These are phyloP conservation scores for Ormosia emarginata DNA, from an alignment of 306 rosid genomes.

Conservation along the genomic window DNA sequence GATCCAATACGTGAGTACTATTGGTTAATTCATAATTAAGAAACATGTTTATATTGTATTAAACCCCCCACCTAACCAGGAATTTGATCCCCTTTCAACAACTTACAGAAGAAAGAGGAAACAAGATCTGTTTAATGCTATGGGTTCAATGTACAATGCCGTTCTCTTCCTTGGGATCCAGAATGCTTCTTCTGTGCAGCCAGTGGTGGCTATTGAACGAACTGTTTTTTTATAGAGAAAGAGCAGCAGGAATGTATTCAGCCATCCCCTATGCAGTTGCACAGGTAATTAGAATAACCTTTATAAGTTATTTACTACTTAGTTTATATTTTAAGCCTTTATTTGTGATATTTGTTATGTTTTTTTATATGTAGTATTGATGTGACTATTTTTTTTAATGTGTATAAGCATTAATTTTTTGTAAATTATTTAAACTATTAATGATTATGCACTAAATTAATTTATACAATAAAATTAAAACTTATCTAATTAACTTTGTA, in stretches of 20 bases:
- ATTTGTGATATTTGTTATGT: too few species aligned
- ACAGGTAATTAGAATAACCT: slow-evolving; percentile 31
- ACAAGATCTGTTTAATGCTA: slow-evolving; percentile 56
- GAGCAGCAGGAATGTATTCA: slow-evolving; percentile 79
- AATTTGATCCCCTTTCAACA: not conserved
- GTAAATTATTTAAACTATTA: too few species aligned
- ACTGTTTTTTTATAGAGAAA: slow-evolving; percentile 73
- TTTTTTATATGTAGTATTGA: too few species aligned
- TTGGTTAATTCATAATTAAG: not conserved
- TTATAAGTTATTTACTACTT: not conserved
- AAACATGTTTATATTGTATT: not conserved
- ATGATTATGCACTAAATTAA: too few species aligned
- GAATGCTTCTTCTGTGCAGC: slow-evolving; percentile 63
- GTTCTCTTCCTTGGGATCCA: slow-evolving; percentile 61
- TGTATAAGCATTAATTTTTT: too few species aligned
- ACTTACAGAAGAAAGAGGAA: slow-evolving; percentile 37
- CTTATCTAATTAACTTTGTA: too few species aligned
- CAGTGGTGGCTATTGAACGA: slow-evolving; percentile 67
- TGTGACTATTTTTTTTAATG: too few species aligned
- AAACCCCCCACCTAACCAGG: not conserved
- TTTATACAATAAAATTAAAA: too few species aligned
- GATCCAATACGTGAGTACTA: slow-evolving; percentile 57
- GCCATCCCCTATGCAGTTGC: slow-evolving; percentile 63
- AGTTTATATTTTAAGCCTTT: not conserved
- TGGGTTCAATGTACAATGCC: slow-evolving; percentile 67